These are phyloP conservation scores for Pythium brassicae DNA, from an alignment of 352 stramenopile species.

Conservation along the genomic window DNA sequence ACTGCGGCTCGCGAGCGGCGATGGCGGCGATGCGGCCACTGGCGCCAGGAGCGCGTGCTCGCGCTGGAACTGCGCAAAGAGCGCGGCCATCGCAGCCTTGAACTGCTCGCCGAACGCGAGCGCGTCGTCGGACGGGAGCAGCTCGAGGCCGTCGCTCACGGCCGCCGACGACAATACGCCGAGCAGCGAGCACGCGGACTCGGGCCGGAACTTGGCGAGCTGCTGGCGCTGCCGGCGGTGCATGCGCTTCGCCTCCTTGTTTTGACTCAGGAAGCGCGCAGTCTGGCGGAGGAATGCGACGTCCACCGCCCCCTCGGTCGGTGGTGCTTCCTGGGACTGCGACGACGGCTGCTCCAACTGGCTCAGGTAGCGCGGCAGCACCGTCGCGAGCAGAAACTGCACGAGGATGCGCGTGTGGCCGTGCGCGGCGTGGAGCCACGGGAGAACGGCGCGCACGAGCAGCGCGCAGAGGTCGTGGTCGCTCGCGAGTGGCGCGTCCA, in stretches of 20 bases:
- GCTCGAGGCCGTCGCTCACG: conserved; percentile 74
- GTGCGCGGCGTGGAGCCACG: conserved; percentile 76
- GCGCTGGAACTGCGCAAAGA: conserved; percentile 73
- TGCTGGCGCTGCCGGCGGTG: conserved; percentile 66
- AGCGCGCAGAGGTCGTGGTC: conserved; percentile 15
- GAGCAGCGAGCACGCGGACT: conserved; percentile 70
- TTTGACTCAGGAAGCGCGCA: conserved; percentile 62
- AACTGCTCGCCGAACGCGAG: conserved; percentile 54
- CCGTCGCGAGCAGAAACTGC: conserved; percentile 59
- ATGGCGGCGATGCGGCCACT: background rate
- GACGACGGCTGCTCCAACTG: conserved; percentile 19
- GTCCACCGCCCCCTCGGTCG: no score
- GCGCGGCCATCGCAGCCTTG: conserved; percentile 57
- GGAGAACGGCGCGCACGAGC: conserved; percentile 50
- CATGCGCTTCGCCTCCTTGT: conserved; percentile 84
- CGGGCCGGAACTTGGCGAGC: conserved; percentile 51
- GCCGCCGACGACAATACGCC: conserved; percentile 53
- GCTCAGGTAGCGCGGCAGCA: conserved; percentile 65
- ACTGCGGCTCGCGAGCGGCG: no score
- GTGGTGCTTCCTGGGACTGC: conserved; percentile 3
- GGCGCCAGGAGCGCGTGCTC: conserved; percentile 48
- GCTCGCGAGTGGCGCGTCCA: conserved; percentile 22
- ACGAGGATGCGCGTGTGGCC: conserved; percentile 79
- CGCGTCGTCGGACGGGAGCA: conserved; percentile 55
- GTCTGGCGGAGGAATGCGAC: conserved; percentile 49